Evolutionary conservation across 305 asterid species (phyloP), one percentile per base, ranked within the genome.

Genomic region (Fraxinus latifolia): DNA sequence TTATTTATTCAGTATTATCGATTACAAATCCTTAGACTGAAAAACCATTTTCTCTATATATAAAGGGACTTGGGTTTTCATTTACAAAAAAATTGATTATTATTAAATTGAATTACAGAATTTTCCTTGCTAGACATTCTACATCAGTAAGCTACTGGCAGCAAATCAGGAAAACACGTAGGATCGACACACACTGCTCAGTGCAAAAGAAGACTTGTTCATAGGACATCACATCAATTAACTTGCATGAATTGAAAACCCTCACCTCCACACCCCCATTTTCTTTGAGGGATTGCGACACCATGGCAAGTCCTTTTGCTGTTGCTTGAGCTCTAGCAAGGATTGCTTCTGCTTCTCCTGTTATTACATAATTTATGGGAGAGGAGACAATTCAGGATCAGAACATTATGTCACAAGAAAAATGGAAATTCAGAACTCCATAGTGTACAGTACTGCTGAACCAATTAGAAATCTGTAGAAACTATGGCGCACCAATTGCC

Each of bases 331-430:
- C 93, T 87, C 89, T 89, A 81, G 95, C 97, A 83, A 89, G 89
- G 79, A 92, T 94, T 75, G 99, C 99, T 87, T 92, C 92, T 39
- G 98, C 99, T 86, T 94, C 97, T 82, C 97, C 99, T 95, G 88
- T 79, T 84, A 62, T 70, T 19, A 71, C 12, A 77, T 67, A 76
- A 79, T 50, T 53, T 76, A 47, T 55, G 84, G 1, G 55, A 44
- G 73, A 82, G 29, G 21, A 21, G 4, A 34, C 11, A 21, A 3
- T 73, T 27, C 73, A 8, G 73, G 33, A 50, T 44, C 42, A 74
- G 29, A 60, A 9, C 37, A 4, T 25, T 37, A 23, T 25, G 9
- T 55, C 23, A 50, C 14, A 3, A 74, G 33, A 15, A n/a, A n/a
- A 79, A 60, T 71, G 62, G 80, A 9, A 62, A 21, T 19, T 62